Evolutionary conservation across 2,329 filamentous ascomycete species (phyloP).

Genomic region (Chrysoporthe puriensis): DNA sequence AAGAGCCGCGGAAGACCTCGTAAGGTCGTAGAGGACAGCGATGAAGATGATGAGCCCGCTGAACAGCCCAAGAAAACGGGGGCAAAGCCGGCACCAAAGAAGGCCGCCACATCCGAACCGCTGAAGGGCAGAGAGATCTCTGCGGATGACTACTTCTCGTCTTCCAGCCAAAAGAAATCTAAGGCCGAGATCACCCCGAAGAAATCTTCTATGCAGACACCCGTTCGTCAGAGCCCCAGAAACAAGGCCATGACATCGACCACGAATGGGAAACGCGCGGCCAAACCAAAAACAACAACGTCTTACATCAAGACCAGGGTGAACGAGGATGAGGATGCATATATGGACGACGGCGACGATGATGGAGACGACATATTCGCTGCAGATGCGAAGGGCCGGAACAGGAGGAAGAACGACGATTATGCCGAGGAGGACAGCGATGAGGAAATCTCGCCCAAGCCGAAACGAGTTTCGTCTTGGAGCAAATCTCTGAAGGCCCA

Average conservation of each 20-base stretch:
- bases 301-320: conserved; percentile 45
- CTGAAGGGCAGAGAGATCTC: conserved; percentile 56
- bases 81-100: conserved; percentile 54
- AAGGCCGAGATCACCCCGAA: conserved; percentile 44
- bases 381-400: conserved; percentile 67
- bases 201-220: conserved; percentile 42
- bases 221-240: conserved; percentile 58
- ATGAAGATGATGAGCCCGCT: conserved; percentile 60
- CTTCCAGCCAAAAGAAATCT: conserved; percentile 47
- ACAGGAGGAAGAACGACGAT: conserved; percentile 72
- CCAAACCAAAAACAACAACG: conserved; percentile 43
- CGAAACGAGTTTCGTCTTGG: conserved; percentile 59
- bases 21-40: conserved; percentile 42
- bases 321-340: conserved; percentile 60
- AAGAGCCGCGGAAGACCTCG: conserved; percentile 42
- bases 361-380: conserved; percentile 85
- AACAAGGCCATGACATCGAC: conserved; percentile 43
- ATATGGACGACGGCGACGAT: conserved; percentile 70
- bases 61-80: conserved; percentile 58
- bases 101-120: conserved; percentile 50
- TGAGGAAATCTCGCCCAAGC: conserved; percentile 65
- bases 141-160: conserved; percentile 62
- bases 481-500: conserved; percentile 42
- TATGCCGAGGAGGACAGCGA: conserved; percentile 76
- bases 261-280: conserved; percentile 32